A percentile compares a stretch with the other conserved stretches of the same genome.
phyloP scores from a whole-genome alignment of 2,329 filamentous ascomycete species.

The Paracoccidioides brasiliensis region DNA sequence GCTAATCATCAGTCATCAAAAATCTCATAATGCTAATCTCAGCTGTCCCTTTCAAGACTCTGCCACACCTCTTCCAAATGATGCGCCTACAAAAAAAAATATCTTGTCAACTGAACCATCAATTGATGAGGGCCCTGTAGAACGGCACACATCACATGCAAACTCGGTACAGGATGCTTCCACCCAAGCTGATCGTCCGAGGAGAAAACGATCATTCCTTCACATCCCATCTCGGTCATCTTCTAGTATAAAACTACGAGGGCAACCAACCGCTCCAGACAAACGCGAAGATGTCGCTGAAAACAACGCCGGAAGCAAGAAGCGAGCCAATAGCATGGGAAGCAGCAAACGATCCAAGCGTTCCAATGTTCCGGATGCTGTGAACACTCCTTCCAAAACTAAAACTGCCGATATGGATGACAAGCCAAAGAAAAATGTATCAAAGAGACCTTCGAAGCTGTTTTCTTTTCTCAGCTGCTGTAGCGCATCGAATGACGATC shows the following conservation, averaged over 20 bases:
- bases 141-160: background rate
- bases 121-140: background rate
- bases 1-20: background rate
- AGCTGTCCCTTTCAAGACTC: conserved; percentile 7
- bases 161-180: conserved; percentile 5
- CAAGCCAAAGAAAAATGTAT: conserved; percentile 28
- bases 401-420: conserved; percentile 21
- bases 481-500: conserved; percentile 33
- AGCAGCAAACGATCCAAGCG: conserved; percentile 39
- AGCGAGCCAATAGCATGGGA: conserved; percentile 53
- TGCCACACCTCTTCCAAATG: conserved; percentile 5
- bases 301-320: conserved; percentile 24
- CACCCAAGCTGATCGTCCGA: conserved; percentile 16
- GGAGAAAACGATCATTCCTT: conserved; percentile 26
- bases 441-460: conserved; percentile 26
- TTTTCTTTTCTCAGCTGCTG: conserved; percentile 39
- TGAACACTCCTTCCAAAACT: conserved; percentile 21
- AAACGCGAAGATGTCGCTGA: conserved; percentile 30
- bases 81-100: background rate
- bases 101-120: background rate
- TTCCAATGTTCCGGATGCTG: conserved; percentile 20
- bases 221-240: conserved; percentile 28
- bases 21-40: conserved; percentile 9
- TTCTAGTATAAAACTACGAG: conserved; percentile 25
- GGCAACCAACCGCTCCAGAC: conserved; percentile 23